phyloP scores from a whole-genome alignment of 2,329 filamentous ascomycete genomes.

The Phialocephala subalpina region DNA sequence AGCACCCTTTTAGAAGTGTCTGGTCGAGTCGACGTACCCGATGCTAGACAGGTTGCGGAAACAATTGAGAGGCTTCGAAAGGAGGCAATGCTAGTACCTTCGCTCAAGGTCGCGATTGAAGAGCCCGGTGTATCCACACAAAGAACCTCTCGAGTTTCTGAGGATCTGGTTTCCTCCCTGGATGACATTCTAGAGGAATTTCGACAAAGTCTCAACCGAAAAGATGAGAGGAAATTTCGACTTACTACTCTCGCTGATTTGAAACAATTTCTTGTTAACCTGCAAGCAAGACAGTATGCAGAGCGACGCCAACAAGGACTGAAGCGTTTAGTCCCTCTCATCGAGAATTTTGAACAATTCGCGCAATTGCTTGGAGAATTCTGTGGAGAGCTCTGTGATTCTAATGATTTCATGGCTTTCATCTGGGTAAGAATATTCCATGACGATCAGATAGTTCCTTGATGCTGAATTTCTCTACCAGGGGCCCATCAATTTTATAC shows the following conservation, averaged over 20 bases:
- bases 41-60: slow-evolving; percentile 12
- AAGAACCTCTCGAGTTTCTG: slow-evolving; percentile 7
- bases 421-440: slow-evolving; percentile 34
- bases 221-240: slow-evolving; percentile 16
- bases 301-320: slow-evolving; percentile 41
- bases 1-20: neutral
- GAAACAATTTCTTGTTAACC: slow-evolving; percentile 26
- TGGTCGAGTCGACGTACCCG: slow-evolving; percentile 6
- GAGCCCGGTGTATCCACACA: too few relatives aligned
- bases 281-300: slow-evolving; percentile 37
- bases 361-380: slow-evolving; percentile 46
- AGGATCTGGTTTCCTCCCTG: neutral
- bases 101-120: neutral
- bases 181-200: slow-evolving; percentile 4
- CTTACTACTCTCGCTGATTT: slow-evolving; percentile 11
- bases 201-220: slow-evolving; percentile 10
- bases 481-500: slow-evolving; percentile 47
- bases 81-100: slow-evolving; percentile 9
- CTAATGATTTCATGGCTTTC: slow-evolving; percentile 43
- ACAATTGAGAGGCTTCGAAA: slow-evolving; percentile 8
- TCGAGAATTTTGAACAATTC: slow-evolving; percentile 47
- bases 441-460: neutral
- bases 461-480: slow-evolving; percentile 2
- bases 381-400: too few relatives aligned
- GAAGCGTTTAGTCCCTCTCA: slow-evolving; percentile 38